Conservation (phyloP, 169 alveolate species). For the Eimeria nieschulzi region DNA sequence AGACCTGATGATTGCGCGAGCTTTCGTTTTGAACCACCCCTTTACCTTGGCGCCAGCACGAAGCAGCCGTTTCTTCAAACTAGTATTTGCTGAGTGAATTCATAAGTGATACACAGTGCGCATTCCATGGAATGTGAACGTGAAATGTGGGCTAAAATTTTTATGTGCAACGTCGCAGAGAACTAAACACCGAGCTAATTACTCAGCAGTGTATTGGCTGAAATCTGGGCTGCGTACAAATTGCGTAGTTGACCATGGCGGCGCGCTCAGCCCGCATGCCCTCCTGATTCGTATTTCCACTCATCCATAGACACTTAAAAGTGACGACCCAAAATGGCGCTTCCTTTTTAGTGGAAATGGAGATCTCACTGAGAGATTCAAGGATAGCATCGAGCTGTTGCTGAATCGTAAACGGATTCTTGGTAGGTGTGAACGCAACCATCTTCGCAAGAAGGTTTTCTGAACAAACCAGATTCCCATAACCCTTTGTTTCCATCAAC, state of each 20-base stretch:
- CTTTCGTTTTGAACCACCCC: not conserved
- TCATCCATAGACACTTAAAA: not conserved
- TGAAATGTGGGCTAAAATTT: too few species aligned
- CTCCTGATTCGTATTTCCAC: not conserved
- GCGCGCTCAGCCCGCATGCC: slow-evolving; percentile 1
- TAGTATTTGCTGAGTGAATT: not conserved
- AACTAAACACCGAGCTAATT: too few species aligned
- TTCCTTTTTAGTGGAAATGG: not conserved
- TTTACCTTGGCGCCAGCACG: too few species aligned
- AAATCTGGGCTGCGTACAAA: not conserved
- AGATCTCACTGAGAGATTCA: not conserved
- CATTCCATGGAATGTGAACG: too few species aligned
- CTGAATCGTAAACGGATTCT: not conserved
- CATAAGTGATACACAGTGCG: too few species aligned
- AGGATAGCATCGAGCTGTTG: not conserved
- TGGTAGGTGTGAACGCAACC: not conserved
- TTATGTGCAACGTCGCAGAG: too few species aligned
- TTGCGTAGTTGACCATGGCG: not conserved
- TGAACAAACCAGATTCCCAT: not conserved
- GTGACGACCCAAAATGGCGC: not conserved
- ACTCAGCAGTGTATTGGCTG: too few species aligned
- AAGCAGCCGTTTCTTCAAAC: not conserved
- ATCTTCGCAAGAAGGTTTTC: not conserved
- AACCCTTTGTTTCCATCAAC: too few species aligned
- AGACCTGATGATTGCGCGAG: not conserved